Base-by-base conservation (phyloP, 352 stramenopile species). In the Lagenidium sp. region DNA sequence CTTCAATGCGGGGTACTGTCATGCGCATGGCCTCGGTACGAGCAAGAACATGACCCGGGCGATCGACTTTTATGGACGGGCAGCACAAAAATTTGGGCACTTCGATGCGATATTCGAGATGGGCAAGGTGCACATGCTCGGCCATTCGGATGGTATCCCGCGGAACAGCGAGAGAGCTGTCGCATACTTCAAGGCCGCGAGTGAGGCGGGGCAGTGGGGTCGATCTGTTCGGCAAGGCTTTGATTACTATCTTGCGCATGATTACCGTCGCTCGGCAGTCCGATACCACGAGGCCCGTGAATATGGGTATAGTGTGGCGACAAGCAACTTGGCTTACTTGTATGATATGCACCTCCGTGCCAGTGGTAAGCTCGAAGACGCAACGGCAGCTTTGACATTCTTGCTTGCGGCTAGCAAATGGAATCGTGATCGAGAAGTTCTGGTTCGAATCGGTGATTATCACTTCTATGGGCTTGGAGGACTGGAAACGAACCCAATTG, bases 1-100 rank as follows among this genome's bases (percentile, higher is more conserved):
- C 2, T 96, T 95, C 43, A 96, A 96, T 43, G 75, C 85, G 1
- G 86, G 78, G 0, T 87, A 91, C 53, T 95, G 83, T 41, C 53
- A 93, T 34, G 68, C 72, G 0, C 41, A 63, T 4, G 85, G 82
- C 3, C 58, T 85, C 10, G 85, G 85, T 1, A 79, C 77, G 2
- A 13, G 25, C 3, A 49, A 52, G 2, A 91, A 91, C 34, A 24
- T 76, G 6, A 73, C 53, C 28, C 55, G 59, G 22, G 83, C 78
- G 4, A 74, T 86, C 34, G 26, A 68, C 5, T 86, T 67, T 26
- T 93, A 87, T 38, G 50, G 69, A 2, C 28, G 60, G 3, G 82
- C 82, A 10, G 78, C 76, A 6, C 53, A 41, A 6, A 66, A 71
- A 41, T 94, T 95, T 60, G 83, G 82, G 0, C 77, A 95, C 50